Evolutionary conservation across 805 yeast species (phyloP), one percentile per base, ranked within the genome.

Genomic region (Lachancea sp.): DNA sequence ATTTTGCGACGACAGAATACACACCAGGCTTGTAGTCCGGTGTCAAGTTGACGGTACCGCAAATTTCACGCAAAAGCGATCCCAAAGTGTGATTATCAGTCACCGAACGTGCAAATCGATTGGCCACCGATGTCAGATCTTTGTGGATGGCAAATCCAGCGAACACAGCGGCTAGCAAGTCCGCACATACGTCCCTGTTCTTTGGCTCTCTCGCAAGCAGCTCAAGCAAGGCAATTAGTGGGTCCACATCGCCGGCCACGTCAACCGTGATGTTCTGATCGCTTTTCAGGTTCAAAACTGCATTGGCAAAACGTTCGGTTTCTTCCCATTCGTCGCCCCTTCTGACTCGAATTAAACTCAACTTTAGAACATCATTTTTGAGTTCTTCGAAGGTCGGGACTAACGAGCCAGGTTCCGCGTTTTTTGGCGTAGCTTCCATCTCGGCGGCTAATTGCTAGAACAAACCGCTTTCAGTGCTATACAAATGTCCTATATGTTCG

Each of bases 61-160:
- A 43, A n/a, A 44, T 5, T 22, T 39, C 40, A n/a, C 43, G 43
- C 27, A 44, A 27, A 35, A 20, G 36, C 31, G 39, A 38, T n/a
- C 19, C 22, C 18, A 34, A n/a, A 9, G 33, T 22, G 30, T 27
- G 38, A 19, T 18, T 39, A 33, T 34, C 18, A 20, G 20, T 12
- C 30, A 13, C 27, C 4, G 19, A 8, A 5, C 22, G 17, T 30
- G 38, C 40, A 40, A 48, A 35, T 15, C 12, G 16, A 18, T 36
- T 17, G 26, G 27, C 40, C 27, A 45, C 18, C 15, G 12, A 7
- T 20, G 20, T 30, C 40, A 44, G 40, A 15, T 20, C 38, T 12
- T 45, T 47, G 29, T 47, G 49, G 9, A 54, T 49, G 3, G 60
- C 53, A 32, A 55, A 58, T 39, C 50, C 55, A 7, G 59, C 60